phyloP scores from a whole-genome alignment of 225 moss, liverwort and hornwort genomes.

The Neckera pumila region DNA sequence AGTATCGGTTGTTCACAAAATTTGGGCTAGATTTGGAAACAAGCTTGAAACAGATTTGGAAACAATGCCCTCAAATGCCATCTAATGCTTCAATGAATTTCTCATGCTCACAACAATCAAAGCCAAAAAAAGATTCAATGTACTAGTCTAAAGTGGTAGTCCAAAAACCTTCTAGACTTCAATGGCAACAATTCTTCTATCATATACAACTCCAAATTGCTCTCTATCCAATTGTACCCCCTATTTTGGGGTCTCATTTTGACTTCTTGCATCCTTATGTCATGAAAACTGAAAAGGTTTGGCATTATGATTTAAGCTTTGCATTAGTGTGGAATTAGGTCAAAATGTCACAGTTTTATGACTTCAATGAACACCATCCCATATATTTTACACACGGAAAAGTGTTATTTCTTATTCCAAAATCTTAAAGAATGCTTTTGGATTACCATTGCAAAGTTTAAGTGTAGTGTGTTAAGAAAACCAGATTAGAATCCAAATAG shows the following conservation, averaged over 20 bases:
- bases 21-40: too few species aligned
- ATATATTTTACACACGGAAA: neutral
- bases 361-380: neutral
- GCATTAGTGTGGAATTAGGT: neutral
- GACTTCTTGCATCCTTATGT: neutral
- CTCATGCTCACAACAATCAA: neutral
- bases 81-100: neutral
- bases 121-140: neutral
- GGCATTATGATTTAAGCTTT: neutral
- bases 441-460: neutral
- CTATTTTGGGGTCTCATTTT: neutral
- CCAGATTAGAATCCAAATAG: neutral
- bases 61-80: too few species aligned
- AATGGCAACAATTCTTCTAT: neutral
- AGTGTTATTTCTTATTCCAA: neutral
- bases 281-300: neutral
- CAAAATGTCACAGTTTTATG: neutral
- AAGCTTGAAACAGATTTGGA: too few species aligned
- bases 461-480: fast-evolving
- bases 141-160: fast-evolving
- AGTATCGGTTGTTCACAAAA: too few species aligned
- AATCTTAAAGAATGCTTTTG: neutral
- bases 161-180: fast-evolving
- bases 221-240: neutral
- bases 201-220: neutral